phyloP scores from a whole-genome alignment of 257 asterid species.

The Forsythia suspensa region DNA sequence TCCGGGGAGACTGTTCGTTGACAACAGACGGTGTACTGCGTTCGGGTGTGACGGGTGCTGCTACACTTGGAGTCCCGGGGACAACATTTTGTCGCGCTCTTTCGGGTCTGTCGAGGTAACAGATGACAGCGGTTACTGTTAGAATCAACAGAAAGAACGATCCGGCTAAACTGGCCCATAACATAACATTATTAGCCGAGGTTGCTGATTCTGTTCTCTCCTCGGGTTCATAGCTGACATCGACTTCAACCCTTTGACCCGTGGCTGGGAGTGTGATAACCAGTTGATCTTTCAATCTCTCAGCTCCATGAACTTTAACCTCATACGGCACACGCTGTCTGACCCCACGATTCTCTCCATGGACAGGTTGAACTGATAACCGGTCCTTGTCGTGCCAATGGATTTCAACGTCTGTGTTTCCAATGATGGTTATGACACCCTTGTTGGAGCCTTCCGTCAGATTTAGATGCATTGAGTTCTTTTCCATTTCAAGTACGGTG shows the following conservation, averaged over 20 bases:
- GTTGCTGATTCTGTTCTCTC: slow-evolving; percentile 26
- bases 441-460: slow-evolving; percentile 47
- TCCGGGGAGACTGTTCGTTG: slow-evolving; percentile 72
- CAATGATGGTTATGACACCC: slow-evolving; percentile 56
- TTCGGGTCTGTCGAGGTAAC: slow-evolving; percentile 42
- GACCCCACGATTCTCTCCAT: slow-evolving; percentile 27
- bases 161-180: slow-evolving; percentile 32
- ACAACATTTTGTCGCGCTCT: slow-evolving; percentile 24
- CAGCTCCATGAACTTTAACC: slow-evolving; percentile 42
- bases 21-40: slow-evolving; percentile 41
- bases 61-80: slow-evolving; percentile 32
- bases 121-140: slow-evolving; percentile 24
- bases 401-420: slow-evolving; percentile 66
- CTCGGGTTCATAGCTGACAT: slow-evolving; percentile 52
- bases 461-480: slow-evolving; percentile 46
- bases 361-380: slow-evolving; percentile 41
- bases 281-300: slow-evolving; percentile 53
- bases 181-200: slow-evolving; percentile 10
- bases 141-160: slow-evolving; percentile 32
- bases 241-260: slow-evolving; percentile 65
- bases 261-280: slow-evolving; percentile 71
- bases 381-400: slow-evolving; percentile 55
- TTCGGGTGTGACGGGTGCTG: slow-evolving; percentile 64
- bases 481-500: slow-evolving; percentile 51
- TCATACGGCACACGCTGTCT: slow-evolving; percentile 47